Evolutionary conservation across 805 yeast genomes (phyloP), one percentile per base, ranked within the genome.

Genomic region (Barnettozyma sp.): DNA sequence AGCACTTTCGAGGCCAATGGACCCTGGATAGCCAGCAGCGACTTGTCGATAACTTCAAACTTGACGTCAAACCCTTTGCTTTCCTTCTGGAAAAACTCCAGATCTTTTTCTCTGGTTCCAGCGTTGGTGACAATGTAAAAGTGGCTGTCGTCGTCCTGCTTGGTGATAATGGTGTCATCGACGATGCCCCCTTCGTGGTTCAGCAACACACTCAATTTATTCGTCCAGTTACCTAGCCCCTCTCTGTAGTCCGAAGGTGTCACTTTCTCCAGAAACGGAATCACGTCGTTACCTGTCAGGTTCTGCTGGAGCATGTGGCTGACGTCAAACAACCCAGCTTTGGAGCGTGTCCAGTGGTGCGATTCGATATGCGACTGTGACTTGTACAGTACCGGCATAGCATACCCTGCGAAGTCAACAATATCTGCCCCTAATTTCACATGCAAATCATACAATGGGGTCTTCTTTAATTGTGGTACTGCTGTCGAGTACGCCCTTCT

Each of bases 261-360:
- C 33, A 90, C 65, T 46, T 70, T 74, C 56, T 92, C 82, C 44
- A 92, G 66, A 38, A 90, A 76, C 5, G 65, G 65, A 6, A 75
- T 63, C 1, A 94, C 73, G 26, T 73, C 81, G 1, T 71, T 60
- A 12, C 98, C 98, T 3, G 59, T 55, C 41, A 92, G 58, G 28
- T 66, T 71, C 58, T 94, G 97, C 65, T 92, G 98, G 34, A 90
- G 71, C 98, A 92, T 92, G 60, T 92, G 98, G 36, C 95, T 84
- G 34, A 92, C 98, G 57, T 92, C 98, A 52, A 92, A 92, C 34
- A 92, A 65, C 6, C 98, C 98, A 24, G 88, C 87, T 43, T 83
- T 73, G 15, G 65, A 53, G 58, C 98, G 75, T 0, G 90, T 94
- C 97, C 97, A 92, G 35, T 81, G 73, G 63, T 92, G 98, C 1